phyloP scores from a whole-genome alignment of 2,329 filamentous ascomycete genomes.

The Cercospora brassicicola region DNA sequence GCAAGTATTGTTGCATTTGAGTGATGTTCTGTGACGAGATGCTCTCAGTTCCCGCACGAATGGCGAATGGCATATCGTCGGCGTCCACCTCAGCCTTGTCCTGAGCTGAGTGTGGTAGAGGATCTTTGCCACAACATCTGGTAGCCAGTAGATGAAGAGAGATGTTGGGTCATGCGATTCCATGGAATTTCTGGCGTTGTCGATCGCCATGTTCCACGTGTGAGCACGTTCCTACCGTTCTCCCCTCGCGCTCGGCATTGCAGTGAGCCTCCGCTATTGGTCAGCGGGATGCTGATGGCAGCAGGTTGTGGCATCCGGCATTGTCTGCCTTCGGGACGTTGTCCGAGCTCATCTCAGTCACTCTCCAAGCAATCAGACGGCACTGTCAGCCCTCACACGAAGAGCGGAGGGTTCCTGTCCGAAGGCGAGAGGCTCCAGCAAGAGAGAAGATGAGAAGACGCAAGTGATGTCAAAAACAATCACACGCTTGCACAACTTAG shows the following conservation, averaged over 20 bases:
- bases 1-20: not conserved
- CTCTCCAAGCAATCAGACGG: not conserved
- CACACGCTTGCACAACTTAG: not conserved
- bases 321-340: not conserved
- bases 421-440: not conserved
- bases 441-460: not conserved
- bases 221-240: slow-evolving; percentile 10
- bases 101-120: not conserved
- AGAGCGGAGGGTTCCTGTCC: not conserved
- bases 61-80: not conserved
- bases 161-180: not conserved
- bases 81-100: not conserved
- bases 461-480: not conserved
- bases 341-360: not conserved
- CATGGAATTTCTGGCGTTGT: not conserved
- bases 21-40: not conserved
- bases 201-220: slow-evolving; percentile 8
- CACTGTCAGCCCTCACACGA: not conserved
- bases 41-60: not conserved
- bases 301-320: not conserved
- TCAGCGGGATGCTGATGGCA: not conserved
- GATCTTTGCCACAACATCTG: not conserved
- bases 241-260: not conserved
- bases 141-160: not conserved
- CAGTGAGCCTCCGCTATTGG: not conserved